Percentiles rank a stretch among this genome's conserved stretches.
phyloP scores from a whole-genome alignment of 768 basidiomycete species.

The Suillus subluteus region DNA sequence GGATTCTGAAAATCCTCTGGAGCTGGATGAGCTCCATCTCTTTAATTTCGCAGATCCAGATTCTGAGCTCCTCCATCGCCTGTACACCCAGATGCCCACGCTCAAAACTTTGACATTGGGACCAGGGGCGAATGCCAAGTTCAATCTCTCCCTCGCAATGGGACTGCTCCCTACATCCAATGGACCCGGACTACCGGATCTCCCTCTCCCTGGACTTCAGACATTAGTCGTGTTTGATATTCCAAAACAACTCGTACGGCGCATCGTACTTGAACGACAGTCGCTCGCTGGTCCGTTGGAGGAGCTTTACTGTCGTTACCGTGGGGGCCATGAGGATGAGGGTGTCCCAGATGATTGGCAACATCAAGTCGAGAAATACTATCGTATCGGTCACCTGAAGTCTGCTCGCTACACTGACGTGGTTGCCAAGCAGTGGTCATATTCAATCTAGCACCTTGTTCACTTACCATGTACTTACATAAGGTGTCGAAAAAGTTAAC shows the following conservation, averaged over 20 bases:
- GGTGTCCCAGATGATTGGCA: neutral
- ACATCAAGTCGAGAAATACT: neutral
- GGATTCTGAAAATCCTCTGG: neutral
- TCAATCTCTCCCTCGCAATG: neutral
- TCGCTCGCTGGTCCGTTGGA: neutral
- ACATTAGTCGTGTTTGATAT: neutral
- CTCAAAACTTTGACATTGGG: neutral
- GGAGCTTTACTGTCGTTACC: neutral
- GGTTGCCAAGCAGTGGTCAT: neutral
- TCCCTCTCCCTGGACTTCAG: slow-evolving; percentile 1
- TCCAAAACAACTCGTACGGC: neutral
- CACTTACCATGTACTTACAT: too few relatives aligned
- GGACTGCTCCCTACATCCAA: neutral
- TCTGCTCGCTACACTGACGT: neutral
- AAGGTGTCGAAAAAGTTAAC: too few relatives aligned
- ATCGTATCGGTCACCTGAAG: neutral
- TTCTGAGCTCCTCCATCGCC: neutral
- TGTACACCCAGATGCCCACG: neutral
- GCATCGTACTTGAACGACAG: neutral
- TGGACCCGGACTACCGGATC: neutral
- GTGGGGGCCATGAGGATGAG: neutral
- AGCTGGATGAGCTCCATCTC: slow-evolving; percentile 4
- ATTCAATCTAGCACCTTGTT: neutral
- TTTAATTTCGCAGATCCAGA: neutral
- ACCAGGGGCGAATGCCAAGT: neutral